A percentile compares a stretch with the other conserved stretches of the same genome.
These are phyloP conservation scores for Fragaria nilgerrensis DNA, from an alignment of 306 rosid genomes.

Conservation along the genomic window DNA sequence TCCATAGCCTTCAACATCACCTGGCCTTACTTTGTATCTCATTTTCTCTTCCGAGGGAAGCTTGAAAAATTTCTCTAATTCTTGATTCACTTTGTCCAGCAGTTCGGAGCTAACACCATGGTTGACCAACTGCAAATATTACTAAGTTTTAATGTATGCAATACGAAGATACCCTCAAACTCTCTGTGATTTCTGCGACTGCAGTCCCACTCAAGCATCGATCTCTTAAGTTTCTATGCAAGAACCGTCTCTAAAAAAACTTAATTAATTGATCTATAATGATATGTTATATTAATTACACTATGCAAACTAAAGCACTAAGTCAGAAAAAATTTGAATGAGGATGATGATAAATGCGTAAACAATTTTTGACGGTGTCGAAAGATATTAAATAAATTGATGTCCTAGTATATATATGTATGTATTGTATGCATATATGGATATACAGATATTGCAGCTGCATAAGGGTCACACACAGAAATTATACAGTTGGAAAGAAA, in stretches of 20 bases:
- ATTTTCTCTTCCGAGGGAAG: constrained; percentile 63
- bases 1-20: constrained; percentile 86
- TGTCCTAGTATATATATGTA: too few relatives aligned
- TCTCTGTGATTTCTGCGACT: too few relatives aligned
- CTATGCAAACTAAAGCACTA: too few relatives aligned
- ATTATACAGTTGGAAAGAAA: not conserved
- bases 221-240: not conserved
- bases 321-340: too few relatives aligned
- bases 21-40: constrained; percentile 44
- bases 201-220: not conserved
- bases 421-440: not conserved
- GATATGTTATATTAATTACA: too few relatives aligned
- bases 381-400: too few relatives aligned
- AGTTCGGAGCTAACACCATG: constrained; percentile 57
- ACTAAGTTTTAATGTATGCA: not conserved
- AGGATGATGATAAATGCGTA: too few relatives aligned
- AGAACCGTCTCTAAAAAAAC: too few relatives aligned
- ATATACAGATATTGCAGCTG: not conserved
- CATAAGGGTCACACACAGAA: too few relatives aligned
- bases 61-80: constrained; percentile 56
- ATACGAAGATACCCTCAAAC: too few relatives aligned
- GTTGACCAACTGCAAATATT: constrained; percentile 54
- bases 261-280: too few relatives aligned
- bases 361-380: too few relatives aligned
- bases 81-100: constrained; percentile 45